phyloP scores from a whole-genome alignment of 805 yeast species.

The Metschnikowia amazonensis region DNA sequence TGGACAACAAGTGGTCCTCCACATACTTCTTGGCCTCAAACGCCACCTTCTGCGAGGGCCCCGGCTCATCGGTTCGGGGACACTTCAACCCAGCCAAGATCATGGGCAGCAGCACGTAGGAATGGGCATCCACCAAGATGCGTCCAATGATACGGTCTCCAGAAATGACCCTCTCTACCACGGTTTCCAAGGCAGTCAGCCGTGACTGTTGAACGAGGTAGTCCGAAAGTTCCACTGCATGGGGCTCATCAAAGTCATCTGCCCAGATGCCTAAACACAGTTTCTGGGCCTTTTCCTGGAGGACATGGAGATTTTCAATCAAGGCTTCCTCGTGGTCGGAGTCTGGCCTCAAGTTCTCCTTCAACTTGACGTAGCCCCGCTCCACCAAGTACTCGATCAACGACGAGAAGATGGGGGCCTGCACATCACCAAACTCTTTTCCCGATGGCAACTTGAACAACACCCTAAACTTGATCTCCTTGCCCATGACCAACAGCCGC shows the following conservation, averaged over 20 bases:
- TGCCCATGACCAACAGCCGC: slow-evolving; percentile 61
- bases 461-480: slow-evolving; percentile 56
- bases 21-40: slow-evolving; percentile 63
- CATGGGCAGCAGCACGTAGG: slow-evolving; percentile 57
- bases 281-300: slow-evolving; percentile 50
- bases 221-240: slow-evolving; percentile 27
- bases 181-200: slow-evolving; percentile 45
- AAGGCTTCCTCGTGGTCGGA: slow-evolving; percentile 42
- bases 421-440: slow-evolving; percentile 69
- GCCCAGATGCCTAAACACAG: slow-evolving; percentile 58
- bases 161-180: slow-evolving; percentile 71
- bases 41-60: slow-evolving; percentile 41
- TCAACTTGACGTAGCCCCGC: slow-evolving; percentile 60
- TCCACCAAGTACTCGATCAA: slow-evolving; percentile 52
- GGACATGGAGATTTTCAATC: slow-evolving; percentile 31
- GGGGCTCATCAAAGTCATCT: slow-evolving; percentile 17
- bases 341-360: slow-evolving; percentile 43
- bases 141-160: slow-evolving; percentile 78
- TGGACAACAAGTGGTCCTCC: slow-evolving; percentile 58
- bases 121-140: slow-evolving; percentile 42
- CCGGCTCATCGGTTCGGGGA: slow-evolving; percentile 58
- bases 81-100: slow-evolving; percentile 69
- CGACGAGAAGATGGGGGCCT: slow-evolving; percentile 59
- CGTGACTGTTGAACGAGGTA: slow-evolving; percentile 34
- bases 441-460: slow-evolving; percentile 50